Evolutionary conservation across 148 eudicot genomes (phyloP).

Genomic region (Cornus suecica): DNA sequence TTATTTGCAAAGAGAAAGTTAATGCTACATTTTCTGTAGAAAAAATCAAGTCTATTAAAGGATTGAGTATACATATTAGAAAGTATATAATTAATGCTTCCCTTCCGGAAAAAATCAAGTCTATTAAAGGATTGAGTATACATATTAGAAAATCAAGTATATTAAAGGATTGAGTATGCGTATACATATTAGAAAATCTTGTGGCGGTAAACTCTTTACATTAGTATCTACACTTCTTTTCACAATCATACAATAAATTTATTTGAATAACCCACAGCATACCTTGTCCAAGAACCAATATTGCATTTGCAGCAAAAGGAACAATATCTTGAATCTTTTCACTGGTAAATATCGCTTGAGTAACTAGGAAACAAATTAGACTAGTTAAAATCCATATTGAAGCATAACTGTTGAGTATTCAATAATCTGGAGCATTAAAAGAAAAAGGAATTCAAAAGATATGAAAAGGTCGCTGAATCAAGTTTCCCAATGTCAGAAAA

Average conservation of each 20-base stretch:
- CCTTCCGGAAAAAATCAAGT: neutral
- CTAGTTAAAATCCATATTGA: neutral
- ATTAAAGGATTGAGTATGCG: neutral
- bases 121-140: neutral
- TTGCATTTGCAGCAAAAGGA: conserved; percentile 57
- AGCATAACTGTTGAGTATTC: neutral
- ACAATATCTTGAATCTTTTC: conserved; percentile 72
- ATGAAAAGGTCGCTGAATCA: neutral
- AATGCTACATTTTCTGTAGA: neutral
- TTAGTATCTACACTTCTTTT: neutral
- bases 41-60: neutral
- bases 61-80: neutral
- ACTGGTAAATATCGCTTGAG: conserved; percentile 63
- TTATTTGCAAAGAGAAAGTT: neutral
- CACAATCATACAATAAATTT: neutral
- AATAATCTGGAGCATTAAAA: neutral
- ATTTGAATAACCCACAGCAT: conserved; percentile 17
- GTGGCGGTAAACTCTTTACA: neutral
- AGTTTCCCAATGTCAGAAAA: neutral
- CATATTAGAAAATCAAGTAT: neutral
- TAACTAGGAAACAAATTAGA: conserved; percentile 36
- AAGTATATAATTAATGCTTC: neutral
- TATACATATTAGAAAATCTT: neutral
- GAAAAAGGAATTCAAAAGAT: neutral
- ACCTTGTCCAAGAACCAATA: conserved; percentile 93